Evolutionary conservation across 2,329 filamentous ascomycete species (phyloP), one percentile per base, ranked within the genome.

Genomic region (Aspergillus sp.): DNA sequence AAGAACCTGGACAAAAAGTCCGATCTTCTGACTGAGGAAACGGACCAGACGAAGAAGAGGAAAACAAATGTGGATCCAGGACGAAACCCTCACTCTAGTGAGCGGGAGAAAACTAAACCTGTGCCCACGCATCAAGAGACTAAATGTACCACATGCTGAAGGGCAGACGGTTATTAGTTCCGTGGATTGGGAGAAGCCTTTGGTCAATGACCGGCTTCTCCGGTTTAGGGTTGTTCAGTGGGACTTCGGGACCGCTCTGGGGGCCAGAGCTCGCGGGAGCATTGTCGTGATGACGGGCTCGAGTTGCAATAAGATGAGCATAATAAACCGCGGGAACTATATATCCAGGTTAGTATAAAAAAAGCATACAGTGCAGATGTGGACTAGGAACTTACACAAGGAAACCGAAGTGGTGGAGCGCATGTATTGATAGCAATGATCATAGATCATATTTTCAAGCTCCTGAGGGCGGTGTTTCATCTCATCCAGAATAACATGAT

Each of bases 321-420:
- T 99, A 99, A 81, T 99, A 99, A 0, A 98, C 89, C 0, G 95
- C 92, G 0, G 95, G 95, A 64, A 84, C 76, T 72, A 63, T 31
- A 60, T 51, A 43, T 49, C 56, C 46, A 48, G 23, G 23, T 52
- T 35, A 56, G 35, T 23, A 35, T 53, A 15, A 41, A 21, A 52
- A 27, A 12, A 37, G 31, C 11, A 5, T 31, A 9, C 39, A 23
- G n/a, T 44, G 7, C 25, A 25, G 52, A 52, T 11, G 14, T n/a
- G 9, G 14, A 35, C 45, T 17, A 65, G 14, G 14, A 17, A 54
- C 72, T 65, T 69, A 75, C 74, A 90, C 0, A 95, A 76, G 0
- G 93, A 97, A 0, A 99, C 93, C 0, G 95, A 91, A 0, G 93
- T 98, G 0, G 93, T 98, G 0, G 93, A 95, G 15, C 95, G 87